A percentile compares a stretch with the other conserved stretches of the same genome.
These are phyloP conservation scores for Penicillium sp. DNA, from an alignment of 2,329 filamentous ascomycete genomes.

Conservation along the genomic window DNA sequence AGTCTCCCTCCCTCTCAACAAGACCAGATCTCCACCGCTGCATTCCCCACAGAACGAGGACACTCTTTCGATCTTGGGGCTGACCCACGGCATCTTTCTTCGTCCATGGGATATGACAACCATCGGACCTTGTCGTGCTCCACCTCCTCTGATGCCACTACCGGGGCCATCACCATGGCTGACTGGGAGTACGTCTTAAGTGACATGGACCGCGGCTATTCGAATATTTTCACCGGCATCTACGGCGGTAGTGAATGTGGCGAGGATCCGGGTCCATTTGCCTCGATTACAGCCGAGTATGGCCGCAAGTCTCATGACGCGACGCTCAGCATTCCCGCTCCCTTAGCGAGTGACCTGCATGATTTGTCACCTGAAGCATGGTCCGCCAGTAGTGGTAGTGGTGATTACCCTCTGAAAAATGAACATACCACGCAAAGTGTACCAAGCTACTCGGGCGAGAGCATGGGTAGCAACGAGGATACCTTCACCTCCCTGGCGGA, in stretches of 20 bases:
- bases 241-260: conserved; percentile 52
- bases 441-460: conserved; percentile 66
- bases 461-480: conserved; percentile 61
- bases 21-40: conserved; percentile 28
- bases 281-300: conserved; percentile 43
- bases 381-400: conserved; percentile 47
- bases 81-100: conserved; percentile 55
- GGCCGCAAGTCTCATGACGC: conserved; percentile 35
- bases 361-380: conserved; percentile 48
- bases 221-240: conserved; percentile 73
- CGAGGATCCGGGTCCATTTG: conserved; percentile 44
- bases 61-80: conserved; percentile 31
- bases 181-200: conserved; percentile 86
- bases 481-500: conserved; percentile 31
- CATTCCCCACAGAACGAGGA: conserved; percentile 25
- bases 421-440: conserved; percentile 57
- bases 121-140: conserved; percentile 48
- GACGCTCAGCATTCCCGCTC: conserved; percentile 26
- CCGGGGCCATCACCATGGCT: conserved; percentile 59
- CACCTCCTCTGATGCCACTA: conserved; percentile 48
- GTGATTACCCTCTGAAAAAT: conserved; percentile 42
- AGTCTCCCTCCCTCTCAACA: conserved; percentile 35
- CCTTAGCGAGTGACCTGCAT: conserved; percentile 38
- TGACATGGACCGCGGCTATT: conserved; percentile 77
- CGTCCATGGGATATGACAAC: conserved; percentile 49